Evolutionary conservation across 2,329 filamentous ascomycete species (phyloP).

Genomic region (Fusarium nematophilum): DNA sequence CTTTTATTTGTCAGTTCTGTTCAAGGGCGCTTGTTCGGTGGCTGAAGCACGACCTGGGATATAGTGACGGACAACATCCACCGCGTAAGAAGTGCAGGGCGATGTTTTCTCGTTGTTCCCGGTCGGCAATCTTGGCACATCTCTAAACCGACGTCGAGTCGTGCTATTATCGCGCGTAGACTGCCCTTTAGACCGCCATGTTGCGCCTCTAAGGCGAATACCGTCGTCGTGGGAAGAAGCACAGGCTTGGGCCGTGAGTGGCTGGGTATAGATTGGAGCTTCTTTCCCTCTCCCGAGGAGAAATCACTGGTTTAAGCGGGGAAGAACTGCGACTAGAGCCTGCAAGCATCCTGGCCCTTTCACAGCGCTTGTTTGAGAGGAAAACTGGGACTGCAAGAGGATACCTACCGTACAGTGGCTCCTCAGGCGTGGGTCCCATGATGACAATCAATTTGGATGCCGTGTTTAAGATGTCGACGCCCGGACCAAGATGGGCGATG

Average conservation of each 20-base stretch:
- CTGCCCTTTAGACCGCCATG: too few relatives aligned
- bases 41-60: constrained; percentile 1
- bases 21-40: not conserved
- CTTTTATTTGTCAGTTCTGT: constrained; percentile 8
- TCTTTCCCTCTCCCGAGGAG: too few relatives aligned
- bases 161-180: constrained; percentile 1
- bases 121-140: constrained; percentile 19
- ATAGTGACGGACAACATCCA: constrained; percentile 5
- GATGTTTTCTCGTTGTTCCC: constrained; percentile 5
- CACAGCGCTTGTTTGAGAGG: not conserved
- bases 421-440: not conserved
- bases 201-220: not conserved
- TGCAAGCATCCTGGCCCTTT: not conserved
- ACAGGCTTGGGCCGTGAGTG: not conserved
- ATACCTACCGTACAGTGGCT: constrained; percentile 10
- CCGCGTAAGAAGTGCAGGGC: not conserved
- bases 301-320: not conserved
- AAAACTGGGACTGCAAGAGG: constrained; percentile 18
- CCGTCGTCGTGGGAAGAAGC: not conserved
- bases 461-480: not conserved
- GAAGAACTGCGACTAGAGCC: not conserved
- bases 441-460: not conserved
- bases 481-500: not conserved
- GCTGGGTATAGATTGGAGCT: too few relatives aligned
- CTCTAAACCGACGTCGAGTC: constrained; percentile 22